These are phyloP conservation scores for Lyophyllum decastes DNA, from an alignment of 768 basidiomycete species.

Conservation along the genomic window DNA sequence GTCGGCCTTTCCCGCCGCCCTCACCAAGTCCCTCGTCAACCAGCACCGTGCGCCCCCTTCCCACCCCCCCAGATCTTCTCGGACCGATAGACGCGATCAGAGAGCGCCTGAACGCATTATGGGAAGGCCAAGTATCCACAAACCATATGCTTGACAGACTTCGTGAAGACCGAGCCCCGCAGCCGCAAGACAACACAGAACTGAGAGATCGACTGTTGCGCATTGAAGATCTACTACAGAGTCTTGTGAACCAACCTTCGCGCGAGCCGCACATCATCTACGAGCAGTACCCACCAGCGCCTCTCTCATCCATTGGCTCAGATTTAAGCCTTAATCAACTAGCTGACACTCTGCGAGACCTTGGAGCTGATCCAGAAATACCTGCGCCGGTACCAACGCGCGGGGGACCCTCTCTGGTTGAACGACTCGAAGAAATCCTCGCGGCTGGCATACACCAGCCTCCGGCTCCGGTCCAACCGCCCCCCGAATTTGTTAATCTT, in stretches of 20 bases:
- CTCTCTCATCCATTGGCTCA: constrained; percentile 26
- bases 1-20: constrained; percentile 31
- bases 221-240: constrained; percentile 48
- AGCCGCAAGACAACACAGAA: constrained; percentile 39
- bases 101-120: constrained; percentile 58
- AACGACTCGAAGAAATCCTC: constrained; percentile 62
- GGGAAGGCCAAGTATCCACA: constrained; percentile 62
- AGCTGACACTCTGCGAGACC: constrained; percentile 21
- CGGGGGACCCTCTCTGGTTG: constrained; percentile 53
- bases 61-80: constrained; percentile 44
- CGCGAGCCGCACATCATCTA: constrained; percentile 23
- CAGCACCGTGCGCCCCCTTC: constrained; percentile 25
- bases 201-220: constrained; percentile 41
- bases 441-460: constrained; percentile 43
- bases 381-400: constrained; percentile 50
- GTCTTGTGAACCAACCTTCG: constrained; percentile 35
- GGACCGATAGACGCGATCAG: constrained; percentile 59
- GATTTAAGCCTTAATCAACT: constrained; percentile 23
- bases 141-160: constrained; percentile 66
- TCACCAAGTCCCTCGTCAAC: constrained; percentile 39
- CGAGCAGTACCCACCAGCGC: constrained; percentile 18
- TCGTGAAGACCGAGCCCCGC: constrained; percentile 43
- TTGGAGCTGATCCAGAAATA: constrained; percentile 24
- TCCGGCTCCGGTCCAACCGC: constrained; percentile 42
- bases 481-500: constrained; percentile 50